These are phyloP conservation scores for Beauveria caledonica DNA, from an alignment of 2,329 filamentous ascomycete genomes.

Conservation along the genomic window DNA sequence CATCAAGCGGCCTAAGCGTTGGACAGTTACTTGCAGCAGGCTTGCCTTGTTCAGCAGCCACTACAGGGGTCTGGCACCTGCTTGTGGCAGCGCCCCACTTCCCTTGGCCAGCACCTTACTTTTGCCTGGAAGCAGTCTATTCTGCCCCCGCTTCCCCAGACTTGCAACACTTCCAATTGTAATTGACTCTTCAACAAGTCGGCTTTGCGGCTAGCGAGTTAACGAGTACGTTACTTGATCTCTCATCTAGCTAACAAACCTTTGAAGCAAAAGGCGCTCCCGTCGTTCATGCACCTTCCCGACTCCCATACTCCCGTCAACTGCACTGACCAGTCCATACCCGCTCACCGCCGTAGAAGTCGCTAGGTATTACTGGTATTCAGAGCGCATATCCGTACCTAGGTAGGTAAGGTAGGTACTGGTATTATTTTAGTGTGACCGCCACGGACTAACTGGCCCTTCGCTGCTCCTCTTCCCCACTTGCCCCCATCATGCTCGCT, in stretches of 20 bases:
- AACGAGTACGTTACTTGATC: too few species aligned
- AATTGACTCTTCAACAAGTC: too few species aligned
- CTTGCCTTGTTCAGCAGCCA: neutral
- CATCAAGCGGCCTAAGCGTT: neutral
- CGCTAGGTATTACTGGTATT: neutral
- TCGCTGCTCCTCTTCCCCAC: neutral
- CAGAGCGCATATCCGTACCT: neutral
- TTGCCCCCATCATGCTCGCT: neutral
- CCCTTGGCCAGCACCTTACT: slow-evolving; percentile 3
- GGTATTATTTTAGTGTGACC: too few species aligned
- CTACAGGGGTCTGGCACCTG: neutral
- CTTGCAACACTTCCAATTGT: too few species aligned
- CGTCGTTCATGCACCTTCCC: neutral
- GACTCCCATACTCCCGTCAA: neutral
- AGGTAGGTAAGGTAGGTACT: too few species aligned
- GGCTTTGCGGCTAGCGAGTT: too few species aligned
- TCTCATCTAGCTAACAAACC: neutral
- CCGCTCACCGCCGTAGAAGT: neutral
- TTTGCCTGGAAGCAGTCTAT: slow-evolving; percentile 7
- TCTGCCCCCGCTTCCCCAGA: slow-evolving; percentile 10
- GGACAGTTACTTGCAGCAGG: neutral
- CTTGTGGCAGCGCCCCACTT: neutral
- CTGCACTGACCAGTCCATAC: neutral
- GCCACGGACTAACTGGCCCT: neutral
- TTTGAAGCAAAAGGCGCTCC: too few species aligned